Evolutionary conservation across 2,329 filamentous ascomycete species (phyloP), one percentile per base, ranked within the genome.

Genomic region (Zopfia rhizophila): DNA sequence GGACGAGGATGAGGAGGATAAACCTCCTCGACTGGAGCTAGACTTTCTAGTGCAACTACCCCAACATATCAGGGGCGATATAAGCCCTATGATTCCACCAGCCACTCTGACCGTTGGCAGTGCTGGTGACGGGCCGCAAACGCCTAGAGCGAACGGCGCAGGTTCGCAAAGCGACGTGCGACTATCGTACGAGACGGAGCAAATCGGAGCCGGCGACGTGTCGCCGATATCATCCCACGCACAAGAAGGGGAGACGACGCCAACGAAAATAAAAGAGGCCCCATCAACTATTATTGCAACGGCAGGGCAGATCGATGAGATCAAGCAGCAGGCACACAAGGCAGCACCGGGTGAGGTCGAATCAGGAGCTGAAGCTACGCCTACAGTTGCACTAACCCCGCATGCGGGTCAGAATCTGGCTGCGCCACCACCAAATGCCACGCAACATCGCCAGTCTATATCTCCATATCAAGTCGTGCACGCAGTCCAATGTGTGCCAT

Each of bases 391-490:
- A 25, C 21, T 16, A 8, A 40, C 38, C 39, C 14, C 22, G 29
- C 45, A 29, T 22, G 42, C 32, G 35, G 30, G 32, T 23, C 37
- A 41, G 38, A 36, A 35, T 28, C 30, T 22, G 13, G 22, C 35
- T 39, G 35, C 43, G 27, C 33, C 41, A 22, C 31, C 23, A 45
- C 17, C 18, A 16, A 27, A 18, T 5, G 30, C 21, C 30, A 21
- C 16, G 11, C 27, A 30, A 16, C 29, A 59, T 31, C 58, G 45
- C 38, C 47, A 62, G 24, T 52, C 54, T 13, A 42, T 56, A 21
- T 55, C 60, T 38, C 56, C 58, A 28, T 55, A 63, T 40, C 61
- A 61, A 27, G 63, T 68, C 37, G 58, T 69, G 38, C 63, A 66
- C 55, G 65, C 66, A 16, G 64, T 65, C 23, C 56, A 66, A 37